Evolutionary conservation across 129 eudicot species (phyloP), one percentile per base, ranked within the genome.

Genomic region (Helianthus tuberosus): DNA sequence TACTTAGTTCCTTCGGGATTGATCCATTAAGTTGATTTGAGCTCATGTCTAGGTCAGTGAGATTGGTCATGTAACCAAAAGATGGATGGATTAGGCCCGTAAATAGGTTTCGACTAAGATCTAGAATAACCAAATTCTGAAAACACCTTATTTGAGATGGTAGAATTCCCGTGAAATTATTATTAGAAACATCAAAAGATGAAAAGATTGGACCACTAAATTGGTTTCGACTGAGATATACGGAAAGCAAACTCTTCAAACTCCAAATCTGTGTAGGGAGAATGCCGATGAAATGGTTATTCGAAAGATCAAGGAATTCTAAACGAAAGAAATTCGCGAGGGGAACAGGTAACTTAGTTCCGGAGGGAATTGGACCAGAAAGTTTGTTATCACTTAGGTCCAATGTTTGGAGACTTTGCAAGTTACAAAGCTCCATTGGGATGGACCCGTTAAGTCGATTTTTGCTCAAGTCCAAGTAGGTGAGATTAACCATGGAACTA

Each of bases 171-270:
- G 63, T 57, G 36, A 57, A 14, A 3, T 51, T 51, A 4, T 51
- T 51, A n/a, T 51, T 13, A 51, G 57, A 51, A 51, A 13, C 20
- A 51, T 51, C 57, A 3, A 67, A 16, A 64, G 72, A 64, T 17
- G 79, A 49, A 11, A 36, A 35, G 62, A 55, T 50, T 51, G 74
- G 16, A 69, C 74, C 74, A 51, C 15, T 69, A 69, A 69, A 53
- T 14, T 36, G 15, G 51, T 52, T 69, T 35, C 6, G 13, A 32
- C 50, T 69, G 9, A 69, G 51, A 16, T 53, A n/a, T 12, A 68
- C 27, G 14, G 6, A 13, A 7, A 43, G 25, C 52, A 39, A 5
- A 11, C 35, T 65, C 6, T 65, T 23, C 15, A 23, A 25, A 68
- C 9, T 68, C 64, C 64, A 59, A 4, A 59, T 59, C 12, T 59